Percentiles rank a stretch among this genome's conserved stretches.
Evolutionary conservation across 2,329 filamentous ascomycete genomes (phyloP).

Genomic region (Botrytis hyacinthi): DNA sequence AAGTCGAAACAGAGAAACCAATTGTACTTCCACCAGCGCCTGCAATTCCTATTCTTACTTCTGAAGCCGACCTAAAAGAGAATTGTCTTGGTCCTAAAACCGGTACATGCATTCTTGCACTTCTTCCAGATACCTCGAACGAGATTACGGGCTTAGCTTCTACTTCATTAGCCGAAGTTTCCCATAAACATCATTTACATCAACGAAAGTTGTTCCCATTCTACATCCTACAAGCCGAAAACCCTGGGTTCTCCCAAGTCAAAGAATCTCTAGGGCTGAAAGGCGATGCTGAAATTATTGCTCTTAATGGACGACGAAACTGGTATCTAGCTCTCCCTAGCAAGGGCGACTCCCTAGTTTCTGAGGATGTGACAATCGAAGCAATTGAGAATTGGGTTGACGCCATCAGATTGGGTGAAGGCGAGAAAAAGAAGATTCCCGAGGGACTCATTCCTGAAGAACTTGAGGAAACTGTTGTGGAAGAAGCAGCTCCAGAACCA

Average conservation of each 20-base stretch:
- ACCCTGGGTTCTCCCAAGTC: conserved; percentile 55
- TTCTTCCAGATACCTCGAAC: conserved; percentile 54
- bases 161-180: conserved; percentile 66
- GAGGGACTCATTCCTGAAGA: conserved; percentile 53
- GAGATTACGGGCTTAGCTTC: conserved; percentile 52
- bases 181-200: conserved; percentile 68
- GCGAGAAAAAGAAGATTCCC: conserved; percentile 72
- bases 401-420: conserved; percentile 84
- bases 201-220: conserved; percentile 77
- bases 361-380: conserved; percentile 51
- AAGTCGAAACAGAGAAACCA: conserved; percentile 43
- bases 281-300: conserved; percentile 67
- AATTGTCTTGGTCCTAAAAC: conserved; percentile 75
- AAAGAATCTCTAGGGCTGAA: conserved; percentile 61
- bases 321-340: conserved; percentile 75
- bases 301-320: conserved; percentile 76
- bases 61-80: conserved; percentile 61
- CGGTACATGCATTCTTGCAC: conserved; percentile 77
- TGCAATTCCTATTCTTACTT: conserved; percentile 63
- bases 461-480: conserved; percentile 46
- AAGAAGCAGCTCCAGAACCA: conserved; percentile 35
- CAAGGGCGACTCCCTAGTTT: conserved; percentile 36
- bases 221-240: conserved; percentile 66
- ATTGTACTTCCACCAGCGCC: conserved; percentile 53
- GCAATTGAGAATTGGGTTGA: conserved; percentile 85